Percentiles rank a stretch among this genome's conserved stretches.
These are phyloP conservation scores for Comarum palustre DNA, from an alignment of 306 rosid species.

Conservation along the genomic window DNA sequence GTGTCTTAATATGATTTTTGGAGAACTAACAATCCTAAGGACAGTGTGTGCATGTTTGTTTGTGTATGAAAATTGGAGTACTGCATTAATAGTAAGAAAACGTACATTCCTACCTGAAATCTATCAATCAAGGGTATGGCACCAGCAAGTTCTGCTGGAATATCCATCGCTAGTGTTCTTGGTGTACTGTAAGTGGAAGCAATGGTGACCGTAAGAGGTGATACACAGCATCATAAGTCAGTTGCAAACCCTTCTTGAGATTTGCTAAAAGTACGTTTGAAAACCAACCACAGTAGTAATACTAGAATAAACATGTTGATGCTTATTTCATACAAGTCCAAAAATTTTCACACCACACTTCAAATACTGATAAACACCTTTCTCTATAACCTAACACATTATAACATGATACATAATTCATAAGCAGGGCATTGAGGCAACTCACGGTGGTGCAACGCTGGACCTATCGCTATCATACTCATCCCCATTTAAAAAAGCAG, in stretches of 20 bases:
- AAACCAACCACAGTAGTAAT: neutral
- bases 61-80: neutral
- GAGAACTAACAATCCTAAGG: conserved; percentile 13
- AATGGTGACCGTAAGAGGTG: conserved; percentile 2
- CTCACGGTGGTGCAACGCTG: conserved; percentile 83
- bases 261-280: neutral
- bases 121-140: conserved; percentile 83
- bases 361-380: neutral
- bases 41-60: neutral
- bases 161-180: conserved; percentile 54
- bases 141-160: conserved; percentile 87
- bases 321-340: neutral
- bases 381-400: neutral
- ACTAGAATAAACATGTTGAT: neutral
- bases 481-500: conserved; percentile 49
- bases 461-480: conserved; percentile 68
- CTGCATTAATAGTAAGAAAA: neutral
- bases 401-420: neutral
- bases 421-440: neutral
- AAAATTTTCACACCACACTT: neutral
- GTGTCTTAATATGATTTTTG: neutral
- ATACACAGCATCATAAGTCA: neutral
- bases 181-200: conserved; percentile 58
- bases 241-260: neutral
- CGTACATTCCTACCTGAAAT: conserved; percentile 62